Base-by-base conservation (phyloP, 805 yeast species). In the Wickerhamiella brachini region DNA sequence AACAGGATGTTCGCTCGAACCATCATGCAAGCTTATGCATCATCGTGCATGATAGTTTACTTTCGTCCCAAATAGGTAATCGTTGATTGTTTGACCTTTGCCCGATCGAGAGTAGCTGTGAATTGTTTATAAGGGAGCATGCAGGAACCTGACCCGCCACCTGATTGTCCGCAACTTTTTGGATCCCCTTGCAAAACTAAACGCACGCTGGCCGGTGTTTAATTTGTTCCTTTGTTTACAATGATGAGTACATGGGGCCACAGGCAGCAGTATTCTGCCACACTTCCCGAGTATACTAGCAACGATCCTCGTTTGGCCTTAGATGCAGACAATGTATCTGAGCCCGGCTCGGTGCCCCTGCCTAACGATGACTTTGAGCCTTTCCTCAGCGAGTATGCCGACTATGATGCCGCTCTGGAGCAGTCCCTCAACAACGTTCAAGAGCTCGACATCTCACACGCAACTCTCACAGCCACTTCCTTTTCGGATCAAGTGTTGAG, bases 371-470 rank as follows among this genome's bases (percentile, higher is more conserved):
- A 75, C 52, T 74, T 80, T 57, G 75, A 73, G 51, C 71, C 68
- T 37, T 60, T 65, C 52, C 60, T 68, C 44, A 70, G 75, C 34
- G 71, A 74, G 47, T 74, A 72, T 57, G 53, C 62, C 21, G 56
- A 58, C 26, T 74, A 73, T 61, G 72, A 74, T 49, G 76, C 79
- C 29, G 68, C 78, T 37, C 68, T 83, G 52, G 76, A 77, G 42
- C 80, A 78, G 55, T 74, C 83, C 2, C 65, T 81, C 41, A 37
- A 15, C 41, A 67, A 72, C 13, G 64, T 79, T 23, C 81, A 77
- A 60, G 87, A 81, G 50, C 70, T 83, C 53, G 85, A 77, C 57
- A 82, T 83, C 45, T 82, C 85, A n/a, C 48, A 52, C 15, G 53
- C 51, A 45, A 21, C 39, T 10, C 43, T 34, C 13, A 18, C 47